Evolutionary conservation across 192 early-diverging fungal species (phyloP).

Genomic region (Gigaspora rosea): DNA sequence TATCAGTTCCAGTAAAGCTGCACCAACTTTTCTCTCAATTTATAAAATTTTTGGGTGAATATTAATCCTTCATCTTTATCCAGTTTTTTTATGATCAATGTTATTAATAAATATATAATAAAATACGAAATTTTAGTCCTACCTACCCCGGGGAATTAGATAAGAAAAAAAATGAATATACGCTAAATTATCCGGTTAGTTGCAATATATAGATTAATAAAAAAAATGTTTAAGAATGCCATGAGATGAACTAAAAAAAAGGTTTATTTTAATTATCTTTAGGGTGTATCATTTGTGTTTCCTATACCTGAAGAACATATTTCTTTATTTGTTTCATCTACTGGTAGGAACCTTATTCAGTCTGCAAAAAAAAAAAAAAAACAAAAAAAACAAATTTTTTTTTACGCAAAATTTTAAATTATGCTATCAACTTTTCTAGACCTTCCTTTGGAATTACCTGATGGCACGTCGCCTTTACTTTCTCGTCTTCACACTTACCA

Average conservation of each 20-base stretch:
- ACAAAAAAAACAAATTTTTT: no score
- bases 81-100: neutral
- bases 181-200: slow-evolving; percentile 70
- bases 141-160: slow-evolving; percentile 67
- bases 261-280: neutral
- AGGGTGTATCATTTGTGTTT: slow-evolving; percentile 75
- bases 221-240: neutral
- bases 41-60: slow-evolving; percentile 73
- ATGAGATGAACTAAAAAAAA: slow-evolving; percentile 1
- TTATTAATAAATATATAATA: neutral
- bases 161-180: slow-evolving; percentile 51
- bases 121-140: slow-evolving; percentile 50
- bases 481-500: slow-evolving; percentile 62
- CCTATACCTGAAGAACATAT: slow-evolving; percentile 63
- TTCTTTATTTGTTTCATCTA: slow-evolving; percentile 49
- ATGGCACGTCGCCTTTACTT: slow-evolving; percentile 72
- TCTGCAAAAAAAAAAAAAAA: no score
- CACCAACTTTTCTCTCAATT: slow-evolving; percentile 67
- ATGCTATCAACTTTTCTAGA: slow-evolving; percentile 39
- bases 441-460: slow-evolving; percentile 70
- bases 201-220: neutral
- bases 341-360: slow-evolving; percentile 38
- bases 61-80: neutral
- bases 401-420: no score
- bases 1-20: slow-evolving; percentile 57